Conservation (phyloP, 345 rosid genomes). For the Eucalyptus cloeziana region DNA sequence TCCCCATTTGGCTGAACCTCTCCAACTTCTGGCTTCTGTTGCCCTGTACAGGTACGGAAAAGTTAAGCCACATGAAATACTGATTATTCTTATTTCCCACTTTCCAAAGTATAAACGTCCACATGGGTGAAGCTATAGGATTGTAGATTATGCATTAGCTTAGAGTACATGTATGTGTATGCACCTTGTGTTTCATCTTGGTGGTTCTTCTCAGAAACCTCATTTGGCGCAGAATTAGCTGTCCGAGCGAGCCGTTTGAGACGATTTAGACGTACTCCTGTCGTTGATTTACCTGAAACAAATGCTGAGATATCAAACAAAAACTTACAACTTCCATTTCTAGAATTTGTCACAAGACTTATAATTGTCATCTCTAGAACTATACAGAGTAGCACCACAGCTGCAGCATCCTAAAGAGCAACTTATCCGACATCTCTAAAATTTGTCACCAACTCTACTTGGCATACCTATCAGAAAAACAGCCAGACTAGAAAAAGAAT, state of each 20-base stretch:
- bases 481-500: background rate
- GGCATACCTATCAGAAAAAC: background rate
- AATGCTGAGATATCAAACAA: background rate
- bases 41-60: background rate
- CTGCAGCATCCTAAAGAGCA: background rate
- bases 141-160: background rate
- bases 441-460: background rate
- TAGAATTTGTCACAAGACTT: background rate
- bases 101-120: background rate
- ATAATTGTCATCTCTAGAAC: background rate
- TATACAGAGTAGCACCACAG: background rate
- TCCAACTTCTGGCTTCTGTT: background rate
- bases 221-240: conserved; percentile 9
- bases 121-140: background rate
- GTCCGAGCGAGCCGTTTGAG: conserved; percentile 65
- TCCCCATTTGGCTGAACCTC: background rate
- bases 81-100: background rate
- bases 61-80: background rate
- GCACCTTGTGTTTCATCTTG: conserved; percentile 33
- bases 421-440: background rate
- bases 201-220: conserved; percentile 1
- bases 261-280: conserved; percentile 57
- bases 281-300: conserved; percentile 37
- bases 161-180: background rate
- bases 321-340: background rate